A percentile compares a stretch with the other conserved stretches of the same genome.
Conservation (phyloP, 371 early-diverging fungal genomes). For the Capillidium rhysosporum region DNA sequence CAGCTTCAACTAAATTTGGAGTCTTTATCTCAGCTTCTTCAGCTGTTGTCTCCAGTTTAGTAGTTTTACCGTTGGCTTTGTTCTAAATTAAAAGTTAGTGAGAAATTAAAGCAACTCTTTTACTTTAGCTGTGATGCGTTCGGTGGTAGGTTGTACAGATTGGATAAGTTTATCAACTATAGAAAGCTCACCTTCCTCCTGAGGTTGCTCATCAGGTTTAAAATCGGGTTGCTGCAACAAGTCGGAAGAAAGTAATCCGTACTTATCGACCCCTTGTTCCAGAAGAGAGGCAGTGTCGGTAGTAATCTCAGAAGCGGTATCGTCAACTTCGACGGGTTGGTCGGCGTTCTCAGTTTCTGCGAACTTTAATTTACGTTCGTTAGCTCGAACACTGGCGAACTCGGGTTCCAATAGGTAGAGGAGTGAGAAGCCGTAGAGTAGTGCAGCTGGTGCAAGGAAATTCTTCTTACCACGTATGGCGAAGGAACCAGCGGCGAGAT, state of each 20-base stretch:
- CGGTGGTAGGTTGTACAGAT: not conserved
- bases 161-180: not conserved
- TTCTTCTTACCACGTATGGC: constrained; percentile 97
- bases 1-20: constrained; percentile 9
- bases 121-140: not conserved
- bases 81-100: not conserved
- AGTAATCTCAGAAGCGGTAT: constrained; percentile 5
- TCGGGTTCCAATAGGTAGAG: constrained; percentile 77
- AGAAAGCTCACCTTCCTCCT: not conserved
- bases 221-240: not conserved
- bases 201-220: not conserved
- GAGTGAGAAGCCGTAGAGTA: constrained; percentile 94
- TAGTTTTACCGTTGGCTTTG: not conserved
- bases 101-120: not conserved
- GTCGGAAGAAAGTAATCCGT: not conserved
- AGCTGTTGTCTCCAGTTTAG: not conserved
- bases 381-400: constrained; percentile 20
- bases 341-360: constrained; percentile 4
- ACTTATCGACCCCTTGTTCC: constrained; percentile 8
- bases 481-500: constrained; percentile 86
- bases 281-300: constrained; percentile 7
- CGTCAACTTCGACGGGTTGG: constrained; percentile 4
- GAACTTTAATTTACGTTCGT: not conserved
- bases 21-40: not conserved
- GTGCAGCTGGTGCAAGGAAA: constrained; percentile 79